Evolutionary conservation across 2,329 filamentous ascomycete genomes (phyloP).

Genomic region (Cercospora janseana): DNA sequence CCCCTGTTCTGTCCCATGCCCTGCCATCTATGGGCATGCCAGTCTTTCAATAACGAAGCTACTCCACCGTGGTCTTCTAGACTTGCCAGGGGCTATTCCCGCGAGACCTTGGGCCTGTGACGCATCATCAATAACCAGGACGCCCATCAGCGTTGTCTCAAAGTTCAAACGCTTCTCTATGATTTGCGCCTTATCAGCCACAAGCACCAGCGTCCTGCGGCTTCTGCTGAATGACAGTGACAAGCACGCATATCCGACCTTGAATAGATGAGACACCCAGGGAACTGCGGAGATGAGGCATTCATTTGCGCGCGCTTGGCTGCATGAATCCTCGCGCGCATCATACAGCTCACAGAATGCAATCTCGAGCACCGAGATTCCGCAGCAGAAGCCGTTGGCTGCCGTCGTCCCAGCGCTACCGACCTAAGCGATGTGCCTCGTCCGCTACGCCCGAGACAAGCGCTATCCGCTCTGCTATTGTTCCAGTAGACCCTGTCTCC

Average conservation of each 20-base stretch:
- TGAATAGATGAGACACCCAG: too few species aligned
- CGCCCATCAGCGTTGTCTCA: background rate
- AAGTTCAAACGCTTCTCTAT: too few species aligned
- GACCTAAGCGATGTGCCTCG: background rate
- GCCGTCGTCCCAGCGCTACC: background rate
- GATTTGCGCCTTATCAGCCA: too few species aligned
- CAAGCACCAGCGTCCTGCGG: too few species aligned
- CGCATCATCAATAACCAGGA: background rate
- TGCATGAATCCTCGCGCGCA: background rate
- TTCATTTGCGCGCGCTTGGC: background rate
- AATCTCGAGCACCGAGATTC: background rate
- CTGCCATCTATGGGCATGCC: background rate
- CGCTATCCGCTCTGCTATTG: too few species aligned
- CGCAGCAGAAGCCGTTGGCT: background rate
- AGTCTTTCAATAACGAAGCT: background rate
- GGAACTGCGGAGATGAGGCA: background rate
- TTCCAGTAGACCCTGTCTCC: too few species aligned
- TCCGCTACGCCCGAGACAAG: conserved; percentile 3
- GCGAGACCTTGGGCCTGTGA: background rate
- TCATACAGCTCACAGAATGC: background rate
- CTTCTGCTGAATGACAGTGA: too few species aligned
- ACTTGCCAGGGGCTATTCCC: background rate
- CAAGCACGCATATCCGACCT: too few species aligned
- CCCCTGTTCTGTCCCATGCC: background rate
- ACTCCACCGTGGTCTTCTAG: background rate